Percentiles rank a stretch among this genome's conserved stretches.
These are phyloP conservation scores for Casuarina equisetifolia DNA, from an alignment of 306 rosid genomes.

Conservation along the genomic window DNA sequence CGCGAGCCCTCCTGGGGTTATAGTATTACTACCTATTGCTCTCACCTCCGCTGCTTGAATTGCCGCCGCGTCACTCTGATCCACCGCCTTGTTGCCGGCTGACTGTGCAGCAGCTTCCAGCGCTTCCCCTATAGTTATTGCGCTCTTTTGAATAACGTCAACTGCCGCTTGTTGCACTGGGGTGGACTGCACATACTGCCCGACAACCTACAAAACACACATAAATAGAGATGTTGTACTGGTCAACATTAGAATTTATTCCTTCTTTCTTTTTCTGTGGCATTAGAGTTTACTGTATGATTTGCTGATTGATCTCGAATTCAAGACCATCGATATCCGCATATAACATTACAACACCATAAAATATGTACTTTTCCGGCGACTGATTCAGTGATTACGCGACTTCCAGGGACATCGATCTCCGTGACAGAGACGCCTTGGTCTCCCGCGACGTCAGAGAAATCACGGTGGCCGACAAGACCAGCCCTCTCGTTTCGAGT, in stretches of 20 bases:
- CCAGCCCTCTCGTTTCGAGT: slow-evolving; percentile 54
- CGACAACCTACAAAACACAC: slow-evolving; percentile 50
- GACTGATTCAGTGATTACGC: slow-evolving; percentile 59
- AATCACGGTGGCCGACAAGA: slow-evolving; percentile 43
- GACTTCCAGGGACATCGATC: slow-evolving; percentile 49
- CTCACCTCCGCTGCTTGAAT: slow-evolving; percentile 77
- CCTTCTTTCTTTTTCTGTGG: no score
- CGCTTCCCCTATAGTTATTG: slow-evolving; percentile 74
- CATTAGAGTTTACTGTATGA: no score
- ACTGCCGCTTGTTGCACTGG: slow-evolving; percentile 10
- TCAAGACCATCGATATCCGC: no score
- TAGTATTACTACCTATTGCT: slow-evolving; percentile 49
- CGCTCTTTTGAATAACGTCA: slow-evolving; percentile 17
- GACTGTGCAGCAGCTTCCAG: slow-evolving; percentile 61
- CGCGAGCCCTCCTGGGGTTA: slow-evolving; percentile 54
- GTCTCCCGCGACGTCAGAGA: slow-evolving; percentile 42
- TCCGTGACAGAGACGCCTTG: slow-evolving; percentile 60
- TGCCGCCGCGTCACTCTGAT: slow-evolving; percentile 59
- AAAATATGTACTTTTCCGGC: slow-evolving; percentile 56
- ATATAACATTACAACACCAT: background rate
- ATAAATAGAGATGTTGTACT: no score
- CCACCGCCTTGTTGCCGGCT: slow-evolving; percentile 52
- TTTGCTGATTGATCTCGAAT: no score
- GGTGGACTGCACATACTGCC: slow-evolving; percentile 41
- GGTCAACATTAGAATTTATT: no score